Base-by-base conservation (phyloP, 78 protist species). In the Monocercomonoides exilis region DNA sequence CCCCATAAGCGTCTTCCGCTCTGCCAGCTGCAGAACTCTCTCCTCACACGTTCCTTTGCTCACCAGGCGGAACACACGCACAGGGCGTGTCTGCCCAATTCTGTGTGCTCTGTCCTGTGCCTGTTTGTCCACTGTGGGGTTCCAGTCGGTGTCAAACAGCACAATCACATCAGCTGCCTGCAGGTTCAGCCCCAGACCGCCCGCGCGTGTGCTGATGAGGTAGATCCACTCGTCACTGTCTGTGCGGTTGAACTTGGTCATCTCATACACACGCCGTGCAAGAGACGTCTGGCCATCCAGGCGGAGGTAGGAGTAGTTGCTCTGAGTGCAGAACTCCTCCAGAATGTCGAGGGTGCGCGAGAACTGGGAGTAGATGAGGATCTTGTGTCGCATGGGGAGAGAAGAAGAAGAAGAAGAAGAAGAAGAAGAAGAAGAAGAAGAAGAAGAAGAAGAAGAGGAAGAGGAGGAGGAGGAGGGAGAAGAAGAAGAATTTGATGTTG, bases 51-150 rank as follows among this genome's bases (percentile, higher is more conserved):
- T 44, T 46, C 77, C 87, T 0, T 84, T 80, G 3, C 95, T 86
- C 77, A 97, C 70, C 32, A 98, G 79, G 54, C 99, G 94, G 88
- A 92, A 96, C 5, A 97, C 97, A 0, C 88, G 92, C 63, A 97
- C 98, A 46, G 93, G 91, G 63, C 90, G 90, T 85, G 88, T 96
- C 92, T 98, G 99, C 21, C 99, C 99, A 79, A 96, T 93, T 42
- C 99, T 93, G 84, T 98, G 99, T 29, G 98, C 95, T 6, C 98
- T 91, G 36, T 95, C 96, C 77, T 94, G 94, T 38, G 91, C 93
- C 81, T 84, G 86, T 32, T 6, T 32, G 77, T 98, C 99, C 77
- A 77, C 34, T 87, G 90, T 92, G 80, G 95, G 93, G 89, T 93
- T 93, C 90, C 88, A 91, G 45, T 85, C 93, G 29, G 91, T 77